Conservation (phyloP, 225 moss, liverwort and hornwort species). For the Pleurozium schreberi region DNA sequence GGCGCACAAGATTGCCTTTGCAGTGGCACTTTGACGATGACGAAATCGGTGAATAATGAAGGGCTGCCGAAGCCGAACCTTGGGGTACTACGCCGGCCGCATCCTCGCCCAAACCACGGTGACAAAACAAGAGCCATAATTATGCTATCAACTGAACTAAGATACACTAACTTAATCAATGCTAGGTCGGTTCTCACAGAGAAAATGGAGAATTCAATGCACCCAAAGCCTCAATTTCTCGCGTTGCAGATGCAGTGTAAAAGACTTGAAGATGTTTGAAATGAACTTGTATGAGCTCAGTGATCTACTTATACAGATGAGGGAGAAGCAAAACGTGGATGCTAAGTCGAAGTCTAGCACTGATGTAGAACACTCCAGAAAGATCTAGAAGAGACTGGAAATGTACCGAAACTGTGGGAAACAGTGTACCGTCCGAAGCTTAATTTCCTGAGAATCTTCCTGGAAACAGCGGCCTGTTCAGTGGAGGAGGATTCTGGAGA, state of each 20-base stretch:
- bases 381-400: neutral
- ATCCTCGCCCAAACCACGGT: constrained; percentile 9
- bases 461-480: neutral
- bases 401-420: neutral
- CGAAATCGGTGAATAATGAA: neutral
- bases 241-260: neutral
- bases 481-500: neutral
- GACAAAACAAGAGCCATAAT: constrained; percentile 7
- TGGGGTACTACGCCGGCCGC: neutral
- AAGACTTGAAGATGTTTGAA: neutral
- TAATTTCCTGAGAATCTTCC: neutral
- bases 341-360: neutral
- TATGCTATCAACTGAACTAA: neutral
- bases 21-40: neutral
- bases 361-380: neutral
- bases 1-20: neutral
- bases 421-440: neutral
- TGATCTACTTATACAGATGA: neutral
- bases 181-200: neutral
- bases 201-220: neutral
- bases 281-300: neutral
- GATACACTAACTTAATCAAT: neutral
- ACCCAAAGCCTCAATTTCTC: neutral
- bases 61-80: neutral
- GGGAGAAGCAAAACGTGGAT: neutral